These are phyloP conservation scores for Phytophthora nicotianae DNA, from an alignment of 352 stramenopile genomes.

Conservation along the genomic window DNA sequence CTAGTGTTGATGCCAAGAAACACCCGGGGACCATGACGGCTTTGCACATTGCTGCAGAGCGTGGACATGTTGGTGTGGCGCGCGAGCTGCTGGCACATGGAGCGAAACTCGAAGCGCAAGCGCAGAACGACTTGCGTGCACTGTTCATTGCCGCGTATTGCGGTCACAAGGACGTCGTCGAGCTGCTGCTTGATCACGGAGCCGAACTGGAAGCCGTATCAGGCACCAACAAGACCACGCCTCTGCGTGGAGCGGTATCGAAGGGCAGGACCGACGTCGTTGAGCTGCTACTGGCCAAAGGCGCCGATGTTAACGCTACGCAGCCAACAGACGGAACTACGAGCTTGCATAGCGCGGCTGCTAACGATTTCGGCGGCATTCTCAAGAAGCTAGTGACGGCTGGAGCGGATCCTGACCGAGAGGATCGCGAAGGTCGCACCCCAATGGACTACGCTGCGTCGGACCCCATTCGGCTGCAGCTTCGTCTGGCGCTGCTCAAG, in stretches of 20 bases:
- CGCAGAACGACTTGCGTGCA: conserved; percentile 46
- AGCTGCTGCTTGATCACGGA: conserved; percentile 45
- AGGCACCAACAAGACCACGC: conserved; percentile 49
- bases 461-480: conserved; percentile 51
- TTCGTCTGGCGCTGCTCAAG: conserved; percentile 59
- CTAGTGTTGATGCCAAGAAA: conserved; percentile 52
- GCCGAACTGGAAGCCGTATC: conserved; percentile 49
- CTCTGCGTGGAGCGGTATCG: conserved; percentile 52
- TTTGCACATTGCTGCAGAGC: conserved; percentile 62
- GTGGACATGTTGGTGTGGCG: conserved; percentile 46
- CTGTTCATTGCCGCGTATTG: conserved; percentile 60
- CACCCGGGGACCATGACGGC: conserved; percentile 49
- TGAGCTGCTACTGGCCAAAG: conserved; percentile 41
- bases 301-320: conserved; percentile 48
- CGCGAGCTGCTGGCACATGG: conserved; percentile 47
- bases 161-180: conserved; percentile 49
- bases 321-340: conserved; percentile 49
- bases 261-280: conserved; percentile 46
- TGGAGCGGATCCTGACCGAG: conserved; percentile 43
- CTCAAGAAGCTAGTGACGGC: conserved; percentile 42
- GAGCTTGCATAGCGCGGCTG: conserved; percentile 55
- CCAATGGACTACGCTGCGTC: conserved; percentile 52
- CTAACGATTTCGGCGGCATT: conserved; percentile 45
- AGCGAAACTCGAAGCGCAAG: conserved; percentile 48
- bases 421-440: conserved; percentile 40